These are phyloP conservation scores for Hippophae gyantsensis DNA, from an alignment of 306 rosid genomes.

Conservation along the genomic window DNA sequence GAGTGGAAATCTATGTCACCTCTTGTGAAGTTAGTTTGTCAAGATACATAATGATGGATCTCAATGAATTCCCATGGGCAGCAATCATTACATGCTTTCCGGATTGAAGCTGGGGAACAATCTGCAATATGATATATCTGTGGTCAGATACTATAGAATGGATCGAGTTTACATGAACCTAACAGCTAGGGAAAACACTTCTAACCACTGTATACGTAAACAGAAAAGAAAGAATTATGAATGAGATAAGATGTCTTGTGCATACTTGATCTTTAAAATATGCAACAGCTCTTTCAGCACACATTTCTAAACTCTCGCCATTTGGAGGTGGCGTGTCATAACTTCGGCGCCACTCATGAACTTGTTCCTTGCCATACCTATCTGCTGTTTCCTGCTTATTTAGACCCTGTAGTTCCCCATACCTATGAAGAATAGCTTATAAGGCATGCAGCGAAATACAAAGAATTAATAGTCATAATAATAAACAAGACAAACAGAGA, in stretches of 20 bases:
- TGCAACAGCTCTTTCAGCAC: conserved; percentile 97
- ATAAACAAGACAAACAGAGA: conserved; percentile 15
- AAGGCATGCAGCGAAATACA: not conserved
- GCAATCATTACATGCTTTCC: conserved; percentile 97
- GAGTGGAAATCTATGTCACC: conserved; percentile 35
- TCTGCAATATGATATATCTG: conserved; percentile 39
- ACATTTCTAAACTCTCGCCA: conserved; percentile 99
- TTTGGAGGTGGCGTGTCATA: conserved; percentile 90
- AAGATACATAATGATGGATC: conserved; percentile 97
- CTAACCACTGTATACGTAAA: not conserved
- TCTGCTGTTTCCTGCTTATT: conserved; percentile 98
- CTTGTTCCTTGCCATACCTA: conserved; percentile 91
- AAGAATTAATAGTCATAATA: conserved; percentile 7
- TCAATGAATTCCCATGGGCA: conserved; percentile 95
- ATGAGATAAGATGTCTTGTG: conserved; percentile 9
- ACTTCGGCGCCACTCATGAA: conserved; percentile 97
- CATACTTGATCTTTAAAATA: conserved; percentile 81
- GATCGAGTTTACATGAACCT: not conserved
- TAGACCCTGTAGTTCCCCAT: conserved; percentile 96
- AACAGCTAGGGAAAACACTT: conserved; percentile 7
- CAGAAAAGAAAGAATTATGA: not conserved
- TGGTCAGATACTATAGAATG: conserved; percentile 24
- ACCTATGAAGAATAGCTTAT: conserved; percentile 43
- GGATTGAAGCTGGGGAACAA: conserved; percentile 77
- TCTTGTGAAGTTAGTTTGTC: conserved; percentile 95